phyloP scores from a whole-genome alignment of 1,139 yeast genomes.

The Blastobotrys indianensis region DNA sequence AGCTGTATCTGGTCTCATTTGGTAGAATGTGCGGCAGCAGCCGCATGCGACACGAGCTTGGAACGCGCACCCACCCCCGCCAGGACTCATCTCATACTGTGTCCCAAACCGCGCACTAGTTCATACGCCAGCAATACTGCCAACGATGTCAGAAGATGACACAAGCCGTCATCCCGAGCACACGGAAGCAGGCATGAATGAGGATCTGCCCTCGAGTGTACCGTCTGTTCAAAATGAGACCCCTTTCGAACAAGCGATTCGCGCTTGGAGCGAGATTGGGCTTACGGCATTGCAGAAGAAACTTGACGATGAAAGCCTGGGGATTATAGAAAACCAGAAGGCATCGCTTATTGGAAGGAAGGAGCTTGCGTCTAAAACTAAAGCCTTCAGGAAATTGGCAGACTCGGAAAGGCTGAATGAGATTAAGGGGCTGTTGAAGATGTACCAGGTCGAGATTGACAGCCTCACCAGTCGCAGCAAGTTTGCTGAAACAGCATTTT shows the following conservation, averaged over 20 bases:
- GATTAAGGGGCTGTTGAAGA: slow-evolving; percentile 63
- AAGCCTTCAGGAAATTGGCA: slow-evolving; percentile 66
- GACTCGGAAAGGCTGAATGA: slow-evolving; percentile 61
- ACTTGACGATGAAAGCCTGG: slow-evolving; percentile 69
- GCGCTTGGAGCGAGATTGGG: slow-evolving; percentile 72
- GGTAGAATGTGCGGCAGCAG: no score
- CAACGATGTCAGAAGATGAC: no score
- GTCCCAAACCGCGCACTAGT: no score
- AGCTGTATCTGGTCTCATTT: no score
- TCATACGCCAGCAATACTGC: no score
- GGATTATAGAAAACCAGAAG: slow-evolving; percentile 65
- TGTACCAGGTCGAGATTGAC: slow-evolving; percentile 87
- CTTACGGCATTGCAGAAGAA: slow-evolving; percentile 61
- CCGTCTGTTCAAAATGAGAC: slow-evolving; percentile 5
- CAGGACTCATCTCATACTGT: no score
- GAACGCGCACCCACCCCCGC: no score
- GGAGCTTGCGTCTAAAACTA: slow-evolving; percentile 72
- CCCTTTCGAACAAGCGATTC: slow-evolving; percentile 57
- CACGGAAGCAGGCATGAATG: not conserved
- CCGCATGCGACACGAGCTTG: no score
- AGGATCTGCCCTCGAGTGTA: slow-evolving; percentile 16
- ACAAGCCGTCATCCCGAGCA: no score
- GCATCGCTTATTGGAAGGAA: slow-evolving; percentile 64
- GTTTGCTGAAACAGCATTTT: slow-evolving; percentile 63
- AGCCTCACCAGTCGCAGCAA: slow-evolving; percentile 71